phyloP scores from a whole-genome alignment of 495 filamentous ascomycete species.

The Penicillium salamii region DNA sequence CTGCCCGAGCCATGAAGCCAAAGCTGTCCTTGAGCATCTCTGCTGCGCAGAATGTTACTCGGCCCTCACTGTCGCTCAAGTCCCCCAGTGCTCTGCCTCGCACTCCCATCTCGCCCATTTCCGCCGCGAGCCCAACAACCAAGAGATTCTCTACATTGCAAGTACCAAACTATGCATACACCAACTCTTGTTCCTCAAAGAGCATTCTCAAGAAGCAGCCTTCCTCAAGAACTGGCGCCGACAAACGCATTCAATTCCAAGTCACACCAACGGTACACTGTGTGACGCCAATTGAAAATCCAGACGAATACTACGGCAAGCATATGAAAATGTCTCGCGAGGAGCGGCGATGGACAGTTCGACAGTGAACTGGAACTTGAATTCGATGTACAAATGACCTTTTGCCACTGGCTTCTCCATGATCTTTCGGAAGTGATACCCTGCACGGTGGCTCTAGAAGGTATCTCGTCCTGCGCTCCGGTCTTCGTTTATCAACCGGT shows the following conservation, averaged over 20 bases:
- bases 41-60: conserved; percentile 32
- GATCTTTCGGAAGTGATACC: not conserved
- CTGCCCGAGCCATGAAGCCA: conserved; percentile 36
- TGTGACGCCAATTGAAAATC: conserved; percentile 51
- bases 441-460: not conserved
- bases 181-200: conserved; percentile 47
- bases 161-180: conserved; percentile 42
- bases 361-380: conserved; percentile 23
- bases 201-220: conserved; percentile 51
- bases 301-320: conserved; percentile 52
- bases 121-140: conserved; percentile 38
- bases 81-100: conserved; percentile 43
- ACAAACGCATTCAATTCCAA: conserved; percentile 48
- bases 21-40: conserved; percentile 50
- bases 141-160: conserved; percentile 44
- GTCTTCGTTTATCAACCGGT: not conserved
- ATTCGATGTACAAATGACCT: conserved; percentile 8
- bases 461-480: not conserved
- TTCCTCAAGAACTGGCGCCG: conserved; percentile 9
- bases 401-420: not conserved
- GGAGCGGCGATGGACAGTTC: conserved; percentile 47
- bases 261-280: conserved; percentile 48
- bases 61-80: conserved; percentile 41
- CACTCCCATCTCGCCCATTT: conserved; percentile 44
- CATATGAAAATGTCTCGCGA: conserved; percentile 50